Percentiles rank a stretch among this genome's conserved stretches.
These are phyloP conservation scores for Cystobasidium ongulense DNA, from an alignment of 768 basidiomycete genomes.

Conservation along the genomic window DNA sequence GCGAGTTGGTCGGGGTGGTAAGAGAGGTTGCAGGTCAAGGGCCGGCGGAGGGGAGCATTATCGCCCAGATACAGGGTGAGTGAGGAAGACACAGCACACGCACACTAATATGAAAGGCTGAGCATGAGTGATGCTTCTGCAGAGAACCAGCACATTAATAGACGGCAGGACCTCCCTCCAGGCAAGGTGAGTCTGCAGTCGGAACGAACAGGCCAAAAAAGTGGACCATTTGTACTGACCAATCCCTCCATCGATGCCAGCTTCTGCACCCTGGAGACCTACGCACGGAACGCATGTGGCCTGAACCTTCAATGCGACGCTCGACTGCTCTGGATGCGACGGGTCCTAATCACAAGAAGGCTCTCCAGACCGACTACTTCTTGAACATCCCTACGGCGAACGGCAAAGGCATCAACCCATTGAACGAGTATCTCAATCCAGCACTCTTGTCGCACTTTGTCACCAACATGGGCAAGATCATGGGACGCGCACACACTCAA, in stretches of 20 bases:
- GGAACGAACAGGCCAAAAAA: neutral
- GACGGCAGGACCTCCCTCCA: neutral
- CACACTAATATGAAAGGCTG: neutral
- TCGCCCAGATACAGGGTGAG: neutral
- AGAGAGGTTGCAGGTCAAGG: neutral
- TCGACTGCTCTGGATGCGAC: neutral
- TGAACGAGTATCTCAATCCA: slow-evolving; percentile 49
- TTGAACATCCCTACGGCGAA: neutral
- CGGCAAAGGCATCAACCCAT: slow-evolving; percentile 14
- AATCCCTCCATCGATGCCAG: slow-evolving; percentile 13
- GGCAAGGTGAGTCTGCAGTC: neutral
- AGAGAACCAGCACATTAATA: neutral
- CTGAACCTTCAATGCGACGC: neutral
- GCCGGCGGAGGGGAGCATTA: neutral
- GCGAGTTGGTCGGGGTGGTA: neutral
- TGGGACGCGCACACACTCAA: slow-evolving; percentile 58
- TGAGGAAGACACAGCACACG: neutral
- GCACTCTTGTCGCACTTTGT: slow-evolving; percentile 55
- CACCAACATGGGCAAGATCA: slow-evolving; percentile 72
- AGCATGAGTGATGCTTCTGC: neutral
- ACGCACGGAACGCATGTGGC: slow-evolving; percentile 10
- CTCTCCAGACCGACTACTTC: slow-evolving; percentile 10
- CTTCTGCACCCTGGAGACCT: slow-evolving; percentile 9
- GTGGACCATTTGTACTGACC: neutral
- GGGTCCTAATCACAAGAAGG: slow-evolving; percentile 8